Conservation (phyloP, 345 rosid genomes). For the Firmiana major region DNA sequence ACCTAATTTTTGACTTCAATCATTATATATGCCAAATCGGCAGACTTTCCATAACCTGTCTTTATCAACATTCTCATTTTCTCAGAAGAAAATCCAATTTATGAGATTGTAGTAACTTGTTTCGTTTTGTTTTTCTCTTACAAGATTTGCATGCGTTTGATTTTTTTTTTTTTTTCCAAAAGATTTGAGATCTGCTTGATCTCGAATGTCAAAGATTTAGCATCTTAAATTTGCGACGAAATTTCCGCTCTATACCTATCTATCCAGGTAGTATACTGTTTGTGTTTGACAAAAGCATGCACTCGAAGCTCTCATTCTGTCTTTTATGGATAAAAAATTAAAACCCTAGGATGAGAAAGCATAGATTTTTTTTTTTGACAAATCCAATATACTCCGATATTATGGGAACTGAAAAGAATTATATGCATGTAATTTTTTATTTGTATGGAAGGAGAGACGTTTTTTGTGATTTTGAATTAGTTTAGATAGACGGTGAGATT, state of each 20-base stretch:
- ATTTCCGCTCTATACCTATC: background rate
- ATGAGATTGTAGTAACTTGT: no score
- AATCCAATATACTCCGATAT: no score
- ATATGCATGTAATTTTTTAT: no score
- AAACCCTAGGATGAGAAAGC: background rate
- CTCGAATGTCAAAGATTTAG: background rate
- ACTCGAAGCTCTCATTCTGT: background rate
- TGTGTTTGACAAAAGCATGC: conserved; percentile 2
- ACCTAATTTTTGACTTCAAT: background rate
- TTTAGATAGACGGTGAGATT: no score
- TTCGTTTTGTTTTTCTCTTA: no score
- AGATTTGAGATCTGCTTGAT: background rate
- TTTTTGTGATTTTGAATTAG: no score
- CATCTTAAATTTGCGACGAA: background rate
- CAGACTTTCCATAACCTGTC: background rate
- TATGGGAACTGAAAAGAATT: no score
- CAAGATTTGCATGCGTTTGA: no score
- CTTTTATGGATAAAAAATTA: conserved; percentile 1
- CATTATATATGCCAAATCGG: background rate
- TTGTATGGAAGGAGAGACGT: no score
- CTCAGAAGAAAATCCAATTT: no score
- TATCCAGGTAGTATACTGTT: background rate
- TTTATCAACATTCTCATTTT: no score
- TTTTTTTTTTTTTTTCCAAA: background rate
- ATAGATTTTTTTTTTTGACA: background rate